These are phyloP conservation scores for Xerocomus amazonicus DNA, from an alignment of 1,284 basidiomycete genomes.

Conservation along the genomic window DNA sequence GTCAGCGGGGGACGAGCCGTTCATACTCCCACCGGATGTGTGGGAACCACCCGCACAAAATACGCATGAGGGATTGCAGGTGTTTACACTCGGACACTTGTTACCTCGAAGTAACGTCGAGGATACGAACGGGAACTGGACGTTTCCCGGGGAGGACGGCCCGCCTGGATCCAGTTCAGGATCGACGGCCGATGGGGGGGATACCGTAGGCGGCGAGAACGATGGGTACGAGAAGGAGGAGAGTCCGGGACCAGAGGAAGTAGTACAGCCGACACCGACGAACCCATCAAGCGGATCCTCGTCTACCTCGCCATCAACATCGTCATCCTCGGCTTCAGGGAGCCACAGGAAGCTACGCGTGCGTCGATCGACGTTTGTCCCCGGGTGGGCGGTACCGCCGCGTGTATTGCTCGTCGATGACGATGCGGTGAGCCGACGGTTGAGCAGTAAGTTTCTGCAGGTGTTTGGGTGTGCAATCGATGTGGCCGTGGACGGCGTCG, in stretches of 20 bases:
- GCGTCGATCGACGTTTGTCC: slow-evolving; percentile 75
- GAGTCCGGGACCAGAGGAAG: slow-evolving; percentile 31
- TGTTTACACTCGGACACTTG: slow-evolving; percentile 80
- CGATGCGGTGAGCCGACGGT: slow-evolving; percentile 84
- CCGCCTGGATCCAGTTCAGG: slow-evolving; percentile 13
- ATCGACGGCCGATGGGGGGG: background rate
- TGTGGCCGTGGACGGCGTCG: slow-evolving; percentile 91
- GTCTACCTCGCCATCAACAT: slow-evolving; percentile 16
- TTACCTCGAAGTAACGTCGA: slow-evolving; percentile 55
- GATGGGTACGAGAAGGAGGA: slow-evolving; percentile 30
- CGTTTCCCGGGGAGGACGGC: slow-evolving; percentile 39
- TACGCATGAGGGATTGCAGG: slow-evolving; percentile 65
- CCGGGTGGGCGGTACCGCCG: slow-evolving; percentile 85
- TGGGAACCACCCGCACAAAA: slow-evolving; percentile 29
- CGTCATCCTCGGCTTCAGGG: slow-evolving; percentile 5
- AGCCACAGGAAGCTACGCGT: slow-evolving; percentile 47
- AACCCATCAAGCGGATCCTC: slow-evolving; percentile 20
- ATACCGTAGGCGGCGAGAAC: slow-evolving; percentile 11
- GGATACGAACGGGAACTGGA: slow-evolving; percentile 58
- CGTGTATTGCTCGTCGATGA: slow-evolving; percentile 92
- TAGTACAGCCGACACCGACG: slow-evolving; percentile 31
- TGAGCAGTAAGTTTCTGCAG: slow-evolving; percentile 91
- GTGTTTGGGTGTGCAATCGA: slow-evolving; percentile 95
- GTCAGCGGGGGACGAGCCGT: slow-evolving; percentile 35
- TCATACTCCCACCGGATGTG: slow-evolving; percentile 36